These are phyloP conservation scores for Leptoxyphium fumago DNA, from an alignment of 2,329 filamentous ascomycete genomes.

Conservation along the genomic window DNA sequence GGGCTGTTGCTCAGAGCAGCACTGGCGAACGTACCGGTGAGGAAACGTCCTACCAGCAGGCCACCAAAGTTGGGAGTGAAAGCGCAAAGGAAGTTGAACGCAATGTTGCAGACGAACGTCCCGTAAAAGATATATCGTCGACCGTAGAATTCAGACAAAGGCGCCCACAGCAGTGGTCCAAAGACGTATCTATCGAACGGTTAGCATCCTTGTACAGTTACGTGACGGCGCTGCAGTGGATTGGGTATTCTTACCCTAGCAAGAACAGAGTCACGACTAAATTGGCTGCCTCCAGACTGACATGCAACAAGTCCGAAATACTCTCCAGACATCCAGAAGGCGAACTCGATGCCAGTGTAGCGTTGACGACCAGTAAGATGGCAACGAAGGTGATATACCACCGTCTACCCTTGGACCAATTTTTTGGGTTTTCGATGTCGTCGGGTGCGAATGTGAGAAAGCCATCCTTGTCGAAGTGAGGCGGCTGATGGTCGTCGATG, in stretches of 20 bases:
- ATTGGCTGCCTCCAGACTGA: constrained; percentile 30
- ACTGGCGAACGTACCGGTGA: constrained; percentile 42
- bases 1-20: constrained; percentile 29
- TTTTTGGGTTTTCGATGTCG: constrained; percentile 39
- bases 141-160: constrained; percentile 51
- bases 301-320: constrained; percentile 31
- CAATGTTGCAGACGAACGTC: constrained; percentile 25
- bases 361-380: constrained; percentile 39
- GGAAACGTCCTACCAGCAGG: constrained; percentile 40
- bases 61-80: constrained; percentile 40
- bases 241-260: constrained; percentile 8
- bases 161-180: constrained; percentile 48
- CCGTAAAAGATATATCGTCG: constrained; percentile 38
- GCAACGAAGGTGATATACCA: constrained; percentile 28
- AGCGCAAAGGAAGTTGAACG: constrained; percentile 39
- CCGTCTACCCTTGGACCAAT: constrained; percentile 29
- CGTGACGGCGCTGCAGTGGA: background rate
- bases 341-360: constrained; percentile 37
- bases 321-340: constrained; percentile 25
- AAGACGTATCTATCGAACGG: constrained; percentile 33
- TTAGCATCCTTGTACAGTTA: background rate
- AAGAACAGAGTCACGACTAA: constrained; percentile 21
- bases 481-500: constrained; percentile 21
- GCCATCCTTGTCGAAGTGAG: constrained; percentile 35
- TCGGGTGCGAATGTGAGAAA: constrained; percentile 36